Evolutionary conservation across 345 rosid genomes (phyloP), one percentile per base, ranked within the genome.

Genomic region (Eucalyptus curtisii): DNA sequence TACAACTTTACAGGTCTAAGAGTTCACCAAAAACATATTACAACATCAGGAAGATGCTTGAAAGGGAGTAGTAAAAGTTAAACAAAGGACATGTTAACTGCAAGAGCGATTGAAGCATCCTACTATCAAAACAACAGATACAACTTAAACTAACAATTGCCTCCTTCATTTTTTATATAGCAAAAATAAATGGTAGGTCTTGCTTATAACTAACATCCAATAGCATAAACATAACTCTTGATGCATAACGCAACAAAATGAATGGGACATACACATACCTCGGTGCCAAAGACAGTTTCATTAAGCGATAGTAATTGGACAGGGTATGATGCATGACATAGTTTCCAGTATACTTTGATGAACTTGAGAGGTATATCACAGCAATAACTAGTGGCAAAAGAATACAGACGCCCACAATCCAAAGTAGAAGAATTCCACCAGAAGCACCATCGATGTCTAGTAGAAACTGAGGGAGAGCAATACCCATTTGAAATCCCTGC

Each of bases 271-370:
- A 71, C 33, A 33, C 64, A 89, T 93, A 98, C 99, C 98, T 97
- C 87, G 99, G 98, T 87, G 99, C 99, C 92, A 98, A 92, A 91
- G 99, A 98, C 79, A 99, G 97, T 89, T 98, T 98, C 99, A 96
- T 96, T 11, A 97, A 93, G 92, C 93, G 94, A 92, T 96, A 98
- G 91, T 98, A 98, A 61, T 97, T 93, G 22, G 97, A 95, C 86
- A 97, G 93, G 6, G 99, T 98, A 85, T 97, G 98, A 91, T 97
- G 99, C 99, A 97, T 98, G 89, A 97, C 99, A 91, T 98, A 96
- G 92, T 98, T 98, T 90, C 99, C 99, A 0, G 98, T 97, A 90
- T 98, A 98, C 93, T 98, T 98, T 49, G 99, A 92, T 89, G 99
- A 98, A 90, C 93, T 96, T 80, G 99, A 97, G 89, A 98, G 99